Percentiles rank a stretch among this genome's conserved stretches.
phyloP scores from a whole-genome alignment of 768 basidiomycete genomes.

The Ramaria sp. region DNA sequence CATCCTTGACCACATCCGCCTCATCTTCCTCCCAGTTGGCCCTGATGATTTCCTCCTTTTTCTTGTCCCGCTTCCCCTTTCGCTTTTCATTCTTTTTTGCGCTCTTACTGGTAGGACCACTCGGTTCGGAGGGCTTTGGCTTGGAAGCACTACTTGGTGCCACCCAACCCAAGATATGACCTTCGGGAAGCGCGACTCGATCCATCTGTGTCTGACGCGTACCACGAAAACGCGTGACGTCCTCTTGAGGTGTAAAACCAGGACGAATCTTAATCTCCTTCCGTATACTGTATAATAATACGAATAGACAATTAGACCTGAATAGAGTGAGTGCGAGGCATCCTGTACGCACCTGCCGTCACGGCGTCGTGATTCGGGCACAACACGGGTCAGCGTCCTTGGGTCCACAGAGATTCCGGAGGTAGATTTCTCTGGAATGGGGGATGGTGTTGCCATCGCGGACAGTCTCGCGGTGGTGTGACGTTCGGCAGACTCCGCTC shows the following conservation, averaged over 20 bases:
- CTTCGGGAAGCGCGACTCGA: conserved; percentile 50
- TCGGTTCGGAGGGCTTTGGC: conserved; percentile 24
- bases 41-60: conserved; percentile 46
- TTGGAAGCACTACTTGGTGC: conserved; percentile 36
- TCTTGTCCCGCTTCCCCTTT: conserved; percentile 67
- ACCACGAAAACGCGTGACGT: conserved; percentile 77
- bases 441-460: conserved; percentile 64
- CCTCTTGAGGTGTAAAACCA: conserved; percentile 92
- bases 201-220: conserved; percentile 69
- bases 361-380: conserved; percentile 69
- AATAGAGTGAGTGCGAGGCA: neutral
- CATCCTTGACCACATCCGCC: conserved; percentile 16
- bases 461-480: neutral
- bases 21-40: conserved; percentile 54
- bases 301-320: neutral
- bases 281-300: conserved; percentile 45
- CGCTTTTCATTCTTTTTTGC: conserved; percentile 76
- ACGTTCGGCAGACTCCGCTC: neutral
- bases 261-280: conserved; percentile 86
- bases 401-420: conserved; percentile 84
- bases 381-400: conserved; percentile 75
- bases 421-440: conserved; percentile 57
- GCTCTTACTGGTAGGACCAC: conserved; percentile 25
- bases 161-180: conserved; percentile 76
- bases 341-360: conserved; percentile 70